A percentile compares a stretch with the other conserved stretches of the same genome.
phyloP scores from a whole-genome alignment of 495 filamentous ascomycete species.

The Talaromyces wortmannii region DNA sequence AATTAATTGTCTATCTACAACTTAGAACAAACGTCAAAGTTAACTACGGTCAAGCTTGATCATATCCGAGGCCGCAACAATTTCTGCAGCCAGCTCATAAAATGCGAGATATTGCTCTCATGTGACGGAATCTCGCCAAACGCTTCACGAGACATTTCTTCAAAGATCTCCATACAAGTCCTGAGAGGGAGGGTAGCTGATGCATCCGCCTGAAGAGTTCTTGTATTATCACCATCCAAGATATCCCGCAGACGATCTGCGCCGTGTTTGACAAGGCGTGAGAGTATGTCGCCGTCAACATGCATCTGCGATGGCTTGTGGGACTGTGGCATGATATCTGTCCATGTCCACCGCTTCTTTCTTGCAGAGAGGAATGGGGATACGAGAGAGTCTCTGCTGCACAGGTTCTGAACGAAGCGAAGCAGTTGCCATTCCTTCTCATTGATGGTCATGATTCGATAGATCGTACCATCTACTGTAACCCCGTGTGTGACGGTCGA shows the following conservation, averaged over 20 bases:
- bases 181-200: not conserved
- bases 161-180: conserved; percentile 1
- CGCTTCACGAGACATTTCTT: not conserved
- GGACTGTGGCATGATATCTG: conserved; percentile 22
- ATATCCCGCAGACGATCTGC: conserved; percentile 36
- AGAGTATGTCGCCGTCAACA: conserved; percentile 62
- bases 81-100: conserved; percentile 1
- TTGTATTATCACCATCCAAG: conserved; percentile 12
- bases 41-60: too few species aligned
- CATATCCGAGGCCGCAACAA: not conserved
- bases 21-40: too few species aligned
- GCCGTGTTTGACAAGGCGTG: conserved; percentile 39
- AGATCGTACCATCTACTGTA: conserved; percentile 58
- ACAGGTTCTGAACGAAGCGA: conserved; percentile 55
- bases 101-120: not conserved
- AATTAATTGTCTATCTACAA: too few species aligned
- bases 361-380: conserved; percentile 28
- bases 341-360: conserved; percentile 15
- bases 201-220: not conserved
- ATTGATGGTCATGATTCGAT: conserved; percentile 50
- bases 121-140: not conserved
- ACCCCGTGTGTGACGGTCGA: conserved; percentile 43
- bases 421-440: conserved; percentile 54
- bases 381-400: conserved; percentile 26
- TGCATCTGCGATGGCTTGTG: conserved; percentile 44